Percentiles rank a stretch among this genome's conserved stretches.
Conservation (phyloP, 208 protist species). For the Leishmania major region DNA sequence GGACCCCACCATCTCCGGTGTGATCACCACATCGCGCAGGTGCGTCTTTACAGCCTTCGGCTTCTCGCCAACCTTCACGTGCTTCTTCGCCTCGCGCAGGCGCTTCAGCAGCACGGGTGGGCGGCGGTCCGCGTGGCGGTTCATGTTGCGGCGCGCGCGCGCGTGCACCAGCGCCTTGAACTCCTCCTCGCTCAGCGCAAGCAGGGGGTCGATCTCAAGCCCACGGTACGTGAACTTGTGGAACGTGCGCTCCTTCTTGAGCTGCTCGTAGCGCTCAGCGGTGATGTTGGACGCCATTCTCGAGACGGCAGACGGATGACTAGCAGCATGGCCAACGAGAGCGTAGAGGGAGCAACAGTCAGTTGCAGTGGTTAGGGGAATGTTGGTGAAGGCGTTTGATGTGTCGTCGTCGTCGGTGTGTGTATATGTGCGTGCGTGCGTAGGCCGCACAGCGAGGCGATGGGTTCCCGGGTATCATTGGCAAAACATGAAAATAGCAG, state of each 20-base stretch:
- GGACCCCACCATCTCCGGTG: conserved; percentile 99
- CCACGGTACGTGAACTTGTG: conserved; percentile 98
- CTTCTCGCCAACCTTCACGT: conserved; percentile 97
- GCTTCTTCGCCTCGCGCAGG: conserved; percentile 97
- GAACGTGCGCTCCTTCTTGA: conserved; percentile 98
- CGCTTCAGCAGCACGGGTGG: conserved; percentile 96
- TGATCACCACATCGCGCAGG: conserved; percentile 99
- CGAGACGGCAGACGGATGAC: not conserved
- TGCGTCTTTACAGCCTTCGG: conserved; percentile 99
- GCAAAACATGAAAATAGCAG: not conserved
- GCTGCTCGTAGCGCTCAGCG: conserved; percentile 89
- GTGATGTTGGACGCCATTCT: conserved; percentile 85
- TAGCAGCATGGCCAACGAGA: not conserved
- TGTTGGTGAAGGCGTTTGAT: not conserved
- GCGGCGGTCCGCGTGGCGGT: conserved; percentile 91
- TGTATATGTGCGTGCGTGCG: conserved; percentile 5
- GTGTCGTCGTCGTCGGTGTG: conserved; percentile 2
- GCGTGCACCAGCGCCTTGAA: conserved; percentile 95
- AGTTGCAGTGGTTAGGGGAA: not conserved
- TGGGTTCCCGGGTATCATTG: not conserved
- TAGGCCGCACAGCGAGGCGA: not conserved
- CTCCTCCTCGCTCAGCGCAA: conserved; percentile 94
- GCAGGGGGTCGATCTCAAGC: conserved; percentile 95
- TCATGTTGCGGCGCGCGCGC: conserved; percentile 95
- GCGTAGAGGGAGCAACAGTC: not conserved